These are phyloP conservation scores for Mytilinidion resinicola DNA, from an alignment of 495 filamentous ascomycete genomes.

Conservation along the genomic window DNA sequence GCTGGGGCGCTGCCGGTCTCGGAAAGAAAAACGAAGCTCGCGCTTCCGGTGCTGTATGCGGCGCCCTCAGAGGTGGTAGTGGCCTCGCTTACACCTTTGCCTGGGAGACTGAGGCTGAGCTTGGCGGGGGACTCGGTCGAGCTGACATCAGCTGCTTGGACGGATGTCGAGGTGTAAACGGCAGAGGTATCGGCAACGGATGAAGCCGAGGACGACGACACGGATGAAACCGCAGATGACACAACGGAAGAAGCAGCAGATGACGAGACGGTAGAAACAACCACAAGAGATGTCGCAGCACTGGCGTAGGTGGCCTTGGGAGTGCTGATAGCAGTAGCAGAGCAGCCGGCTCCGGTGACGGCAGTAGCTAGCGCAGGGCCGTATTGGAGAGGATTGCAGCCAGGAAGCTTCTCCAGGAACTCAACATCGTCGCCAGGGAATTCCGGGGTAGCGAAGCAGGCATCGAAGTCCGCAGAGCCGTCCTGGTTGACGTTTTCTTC, in stretches of 20 bases:
- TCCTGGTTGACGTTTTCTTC: constrained; percentile 24
- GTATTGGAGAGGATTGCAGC: constrained; percentile 25
- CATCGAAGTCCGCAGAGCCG: constrained; percentile 11
- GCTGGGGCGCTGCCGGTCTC: background rate
- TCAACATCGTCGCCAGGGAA: constrained; percentile 2
- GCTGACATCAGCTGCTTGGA: background rate
- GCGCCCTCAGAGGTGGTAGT: background rate
- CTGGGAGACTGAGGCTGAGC: no score
- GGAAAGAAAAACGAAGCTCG: background rate
- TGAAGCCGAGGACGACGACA: background rate
- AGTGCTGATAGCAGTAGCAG: constrained; percentile 3
- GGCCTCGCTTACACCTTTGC: background rate
- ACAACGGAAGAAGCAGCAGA: background rate
- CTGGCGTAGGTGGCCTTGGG: background rate
- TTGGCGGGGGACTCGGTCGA: no score
- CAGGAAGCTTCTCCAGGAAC: constrained; percentile 18
- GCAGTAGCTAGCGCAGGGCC: constrained; percentile 18
- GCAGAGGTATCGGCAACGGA: background rate
- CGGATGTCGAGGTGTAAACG: background rate
- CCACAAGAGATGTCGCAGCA: background rate
- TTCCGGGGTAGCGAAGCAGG: constrained; percentile 12
- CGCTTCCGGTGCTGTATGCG: background rate
- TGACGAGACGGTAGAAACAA: background rate
- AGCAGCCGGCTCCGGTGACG: constrained; percentile 15
- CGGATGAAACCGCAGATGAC: background rate